Percentiles rank a stretch among this genome's conserved stretches.
phyloP scores from a whole-genome alignment of 1,139 yeast genomes.

The Spathaspora jeffriesii region DNA sequence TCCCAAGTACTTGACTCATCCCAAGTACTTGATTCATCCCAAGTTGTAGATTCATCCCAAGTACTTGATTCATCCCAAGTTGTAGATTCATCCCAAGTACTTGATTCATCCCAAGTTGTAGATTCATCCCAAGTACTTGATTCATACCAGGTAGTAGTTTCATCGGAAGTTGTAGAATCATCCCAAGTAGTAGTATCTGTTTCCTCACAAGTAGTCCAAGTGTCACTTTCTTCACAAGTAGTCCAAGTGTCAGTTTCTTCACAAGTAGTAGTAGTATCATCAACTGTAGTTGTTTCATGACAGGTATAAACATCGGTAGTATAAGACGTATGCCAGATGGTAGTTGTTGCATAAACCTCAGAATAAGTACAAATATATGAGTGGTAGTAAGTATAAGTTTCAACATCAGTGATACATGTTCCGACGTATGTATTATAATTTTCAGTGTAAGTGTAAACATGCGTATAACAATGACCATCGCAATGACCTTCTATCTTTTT shows the following conservation, averaged over 20 bases:
- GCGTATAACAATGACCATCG: not conserved
- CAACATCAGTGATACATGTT: not conserved
- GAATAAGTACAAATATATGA: not conserved
- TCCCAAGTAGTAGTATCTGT: not conserved
- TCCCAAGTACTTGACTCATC: too few relatives aligned
- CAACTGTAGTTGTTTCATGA: not conserved
- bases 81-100: not conserved
- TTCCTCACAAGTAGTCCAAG: not conserved
- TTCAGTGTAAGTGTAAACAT: not conserved
- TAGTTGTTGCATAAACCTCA: not conserved
- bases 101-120: not conserved
- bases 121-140: not conserved
- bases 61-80: not conserved
- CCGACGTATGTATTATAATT: not conserved
- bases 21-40: not conserved
- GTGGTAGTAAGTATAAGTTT: not conserved
- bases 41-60: not conserved
- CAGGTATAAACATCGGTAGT: constrained; percentile 1
- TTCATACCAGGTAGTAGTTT: not conserved
- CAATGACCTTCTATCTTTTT: not conserved
- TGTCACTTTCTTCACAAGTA: not conserved
- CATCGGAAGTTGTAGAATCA: not conserved
- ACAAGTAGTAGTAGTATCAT: not conserved
- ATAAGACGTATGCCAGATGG: not conserved
- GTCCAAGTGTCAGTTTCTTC: too few relatives aligned